Evolutionary conservation across 306 rosid species (phyloP).

Genomic region (Ceratonia siliqua): DNA sequence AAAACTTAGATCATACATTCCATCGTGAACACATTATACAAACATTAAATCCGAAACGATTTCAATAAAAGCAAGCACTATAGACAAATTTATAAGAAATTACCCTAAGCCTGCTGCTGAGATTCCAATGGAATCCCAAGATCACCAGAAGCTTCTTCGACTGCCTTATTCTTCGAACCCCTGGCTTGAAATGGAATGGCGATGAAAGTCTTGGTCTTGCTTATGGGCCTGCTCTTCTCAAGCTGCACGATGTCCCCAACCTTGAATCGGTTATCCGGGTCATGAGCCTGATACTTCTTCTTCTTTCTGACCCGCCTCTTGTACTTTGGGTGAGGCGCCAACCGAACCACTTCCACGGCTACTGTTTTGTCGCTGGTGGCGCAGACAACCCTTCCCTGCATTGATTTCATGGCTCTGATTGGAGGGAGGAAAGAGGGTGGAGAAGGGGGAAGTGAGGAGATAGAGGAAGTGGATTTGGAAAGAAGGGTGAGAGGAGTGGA

Average conservation of each 20-base stretch:
- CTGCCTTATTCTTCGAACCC: slow-evolving; percentile 20
- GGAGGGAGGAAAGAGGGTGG: slow-evolving; percentile 47
- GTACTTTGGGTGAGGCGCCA: slow-evolving; percentile 91
- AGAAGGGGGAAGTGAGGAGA: slow-evolving; percentile 28
- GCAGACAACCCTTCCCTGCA: slow-evolving; percentile 84
- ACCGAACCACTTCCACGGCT: slow-evolving; percentile 79
- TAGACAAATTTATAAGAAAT: slow-evolving; percentile 7
- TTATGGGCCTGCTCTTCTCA: slow-evolving; percentile 71
- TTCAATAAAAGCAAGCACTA: neutral
- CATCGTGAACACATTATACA: slow-evolving; percentile 12
- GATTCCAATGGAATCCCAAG: slow-evolving; percentile 78
- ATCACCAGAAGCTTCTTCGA: slow-evolving; percentile 21
- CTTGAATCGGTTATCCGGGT: slow-evolving; percentile 78
- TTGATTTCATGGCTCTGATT: slow-evolving; percentile 65
- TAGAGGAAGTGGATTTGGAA: slow-evolving; percentile 51
- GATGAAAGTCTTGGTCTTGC: slow-evolving; percentile 84
- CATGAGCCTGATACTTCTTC: slow-evolving; percentile 99
- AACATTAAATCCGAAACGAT: slow-evolving; percentile 28
- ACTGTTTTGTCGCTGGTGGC: slow-evolving; percentile 78
- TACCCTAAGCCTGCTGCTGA: slow-evolving; percentile 43
- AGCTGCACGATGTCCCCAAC: slow-evolving; percentile 86
- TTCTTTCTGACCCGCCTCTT: slow-evolving; percentile 82
- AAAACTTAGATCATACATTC: neutral
- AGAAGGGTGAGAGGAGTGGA: slow-evolving; percentile 48
- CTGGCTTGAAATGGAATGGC: slow-evolving; percentile 57